phyloP scores from a whole-genome alignment of 106 monocot genomes.

The Dendrobium nobile region DNA sequence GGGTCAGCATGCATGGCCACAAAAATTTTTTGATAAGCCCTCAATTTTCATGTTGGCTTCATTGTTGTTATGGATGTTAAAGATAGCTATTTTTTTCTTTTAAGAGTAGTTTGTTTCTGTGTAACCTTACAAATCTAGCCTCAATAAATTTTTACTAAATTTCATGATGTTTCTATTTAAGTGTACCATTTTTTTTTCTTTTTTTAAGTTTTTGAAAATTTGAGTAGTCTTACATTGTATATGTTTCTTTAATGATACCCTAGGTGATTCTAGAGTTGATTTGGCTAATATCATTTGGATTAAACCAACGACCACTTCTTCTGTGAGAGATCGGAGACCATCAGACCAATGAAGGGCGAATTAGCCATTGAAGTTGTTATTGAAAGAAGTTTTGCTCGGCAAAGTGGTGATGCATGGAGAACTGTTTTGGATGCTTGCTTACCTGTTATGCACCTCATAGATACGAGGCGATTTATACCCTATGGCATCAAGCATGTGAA shows the following conservation, averaged over 20 bases:
- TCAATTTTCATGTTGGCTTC: too few relatives aligned
- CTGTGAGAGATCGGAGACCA: constrained; percentile 26
- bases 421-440: constrained; percentile 67
- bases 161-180: too few relatives aligned
- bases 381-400: constrained; percentile 26
- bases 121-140: too few relatives aligned
- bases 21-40: too few relatives aligned
- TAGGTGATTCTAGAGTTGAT: constrained; percentile 82
- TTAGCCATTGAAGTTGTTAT: constrained; percentile 69
- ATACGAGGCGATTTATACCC: constrained; percentile 59
- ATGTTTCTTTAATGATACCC: constrained; percentile 7
- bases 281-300: constrained; percentile 66
- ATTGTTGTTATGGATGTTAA: too few relatives aligned
- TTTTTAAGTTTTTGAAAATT: not conserved
- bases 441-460: constrained; percentile 77
- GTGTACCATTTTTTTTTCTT: not conserved
- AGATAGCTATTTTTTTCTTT: too few relatives aligned
- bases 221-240: not conserved
- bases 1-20: too few relatives aligned
- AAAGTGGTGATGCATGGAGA: constrained; percentile 78
- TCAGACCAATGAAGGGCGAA: constrained; percentile 49
- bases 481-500: constrained; percentile 83
- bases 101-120: too few relatives aligned
- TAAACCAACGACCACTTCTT: constrained; percentile 40
- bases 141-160: too few relatives aligned